Evolutionary conservation across 2,329 filamentous ascomycete genomes (phyloP).

Genomic region (Alternaria sp.): DNA sequence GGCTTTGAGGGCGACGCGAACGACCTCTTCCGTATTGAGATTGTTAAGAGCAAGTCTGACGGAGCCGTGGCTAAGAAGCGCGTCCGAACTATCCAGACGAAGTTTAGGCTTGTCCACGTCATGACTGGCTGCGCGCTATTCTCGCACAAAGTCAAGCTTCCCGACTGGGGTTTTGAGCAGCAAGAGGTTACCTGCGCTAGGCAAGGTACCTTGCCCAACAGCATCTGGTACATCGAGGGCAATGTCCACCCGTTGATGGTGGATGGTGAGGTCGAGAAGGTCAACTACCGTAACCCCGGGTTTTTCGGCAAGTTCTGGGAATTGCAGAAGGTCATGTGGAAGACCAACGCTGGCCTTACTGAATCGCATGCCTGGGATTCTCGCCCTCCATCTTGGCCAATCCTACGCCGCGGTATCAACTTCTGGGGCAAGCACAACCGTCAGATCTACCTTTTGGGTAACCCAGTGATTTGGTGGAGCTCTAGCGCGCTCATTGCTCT

Average conservation of each 20-base stretch:
- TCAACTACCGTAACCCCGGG: conserved; percentile 93
- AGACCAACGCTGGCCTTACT: conserved; percentile 92
- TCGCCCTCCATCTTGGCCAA: conserved; percentile 90
- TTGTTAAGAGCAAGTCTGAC: conserved; percentile 87
- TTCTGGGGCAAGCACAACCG: conserved; percentile 97
- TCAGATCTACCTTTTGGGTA: conserved; percentile 96
- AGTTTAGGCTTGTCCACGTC: conserved; percentile 92
- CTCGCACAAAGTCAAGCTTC: conserved; percentile 98
- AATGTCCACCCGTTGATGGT: conserved; percentile 85
- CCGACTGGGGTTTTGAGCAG: conserved; percentile 97
- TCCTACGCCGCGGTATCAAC: conserved; percentile 94
- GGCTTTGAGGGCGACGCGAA: conserved; percentile 98
- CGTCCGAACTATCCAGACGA: conserved; percentile 92
- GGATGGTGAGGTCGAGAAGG: conserved; percentile 76
- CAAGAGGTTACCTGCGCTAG: conserved; percentile 98
- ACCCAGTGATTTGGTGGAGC: conserved; percentile 88
- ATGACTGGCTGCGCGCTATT: conserved; percentile 98
- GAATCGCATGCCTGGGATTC: conserved; percentile 99
- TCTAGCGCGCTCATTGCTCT: conserved; percentile 79
- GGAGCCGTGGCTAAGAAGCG: conserved; percentile 81
- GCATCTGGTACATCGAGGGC: conserved; percentile 93
- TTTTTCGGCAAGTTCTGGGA: conserved; percentile 99
- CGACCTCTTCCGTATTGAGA: conserved; percentile 93
- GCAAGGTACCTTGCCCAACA: conserved; percentile 92
- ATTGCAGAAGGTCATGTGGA: conserved; percentile 98